Conservation (phyloP, 2,329 filamentous ascomycete genomes). For the Aspergillus brunneoviolaceus region DNA sequence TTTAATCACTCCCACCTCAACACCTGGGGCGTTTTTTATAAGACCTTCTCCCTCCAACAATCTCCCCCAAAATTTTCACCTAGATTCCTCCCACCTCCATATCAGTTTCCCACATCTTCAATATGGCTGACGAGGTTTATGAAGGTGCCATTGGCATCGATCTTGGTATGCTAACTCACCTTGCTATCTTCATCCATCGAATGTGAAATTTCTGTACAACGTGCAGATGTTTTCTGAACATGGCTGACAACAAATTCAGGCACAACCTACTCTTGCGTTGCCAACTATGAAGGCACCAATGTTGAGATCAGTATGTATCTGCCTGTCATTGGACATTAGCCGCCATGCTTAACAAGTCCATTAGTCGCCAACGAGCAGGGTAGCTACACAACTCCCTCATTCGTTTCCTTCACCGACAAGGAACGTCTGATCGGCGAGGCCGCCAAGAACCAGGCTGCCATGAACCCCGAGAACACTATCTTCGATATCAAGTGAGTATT, state of each 20-base stretch:
- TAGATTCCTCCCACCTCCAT: conserved; percentile 12
- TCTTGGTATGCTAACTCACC: conserved; percentile 69
- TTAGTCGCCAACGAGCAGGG: conserved; percentile 97
- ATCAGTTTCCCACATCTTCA: conserved; percentile 24
- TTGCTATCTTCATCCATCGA: conserved; percentile 1
- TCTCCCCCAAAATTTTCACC: conserved; percentile 9
- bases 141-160: conserved; percentile 99
- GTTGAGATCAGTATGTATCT: conserved; percentile 85
- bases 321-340: neutral
- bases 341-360: conserved; percentile 1
- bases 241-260: conserved; percentile 55
- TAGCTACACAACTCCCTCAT: conserved; percentile 97
- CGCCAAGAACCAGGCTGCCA: conserved; percentile 99
- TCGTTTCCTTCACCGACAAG: conserved; percentile 98
- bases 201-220: neutral
- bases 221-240: neutral
- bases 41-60: conserved; percentile 17
- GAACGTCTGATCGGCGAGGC: conserved; percentile 99
- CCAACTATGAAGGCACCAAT: conserved; percentile 98
- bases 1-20: conserved; percentile 25
- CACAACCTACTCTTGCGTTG: conserved; percentile 99
- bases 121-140: conserved; percentile 96
- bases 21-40: conserved; percentile 23
- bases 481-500: conserved; percentile 92
- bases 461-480: conserved; percentile 98